Evolutionary conservation across 225 moss, liverwort and hornwort species (phyloP).

Genomic region (Pseudoscleropodium purum): DNA sequence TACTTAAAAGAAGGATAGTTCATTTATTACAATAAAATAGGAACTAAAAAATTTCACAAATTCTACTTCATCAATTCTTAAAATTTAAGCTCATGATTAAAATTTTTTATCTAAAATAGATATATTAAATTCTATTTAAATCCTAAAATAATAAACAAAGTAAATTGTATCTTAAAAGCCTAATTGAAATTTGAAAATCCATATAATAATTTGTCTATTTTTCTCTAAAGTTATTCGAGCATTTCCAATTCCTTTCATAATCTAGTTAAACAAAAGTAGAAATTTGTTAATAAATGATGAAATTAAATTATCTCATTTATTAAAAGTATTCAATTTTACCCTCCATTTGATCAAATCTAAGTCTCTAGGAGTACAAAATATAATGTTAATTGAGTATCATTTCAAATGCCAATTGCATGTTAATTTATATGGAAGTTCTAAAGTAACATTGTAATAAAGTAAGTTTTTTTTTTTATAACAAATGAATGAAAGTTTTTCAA

Average conservation of each 20-base stretch:
- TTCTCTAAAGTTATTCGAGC: too few relatives aligned
- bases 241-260: rapidly evolving
- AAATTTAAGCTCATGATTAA: not conserved
- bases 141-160: not conserved
- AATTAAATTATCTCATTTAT: not conserved
- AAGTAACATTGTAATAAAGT: not conserved
- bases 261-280: not conserved
- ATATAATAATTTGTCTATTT: not conserved
- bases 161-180: not conserved
- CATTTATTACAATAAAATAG: too few relatives aligned
- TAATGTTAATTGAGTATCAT: rapidly evolving
- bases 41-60: not conserved
- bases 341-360: not conserved
- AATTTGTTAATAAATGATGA: not conserved
- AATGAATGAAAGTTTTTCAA: not conserved
- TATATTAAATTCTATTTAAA: not conserved
- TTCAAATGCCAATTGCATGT: not conserved
- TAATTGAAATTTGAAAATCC: not conserved
- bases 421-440: not conserved
- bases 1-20: not conserved
- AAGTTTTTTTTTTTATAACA: not conserved
- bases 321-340: not conserved
- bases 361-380: not conserved
- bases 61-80: not conserved
- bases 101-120: not conserved